phyloP scores from a whole-genome alignment of 2,329 filamentous ascomycete species.

The Plenodomus tracheiphilus region DNA sequence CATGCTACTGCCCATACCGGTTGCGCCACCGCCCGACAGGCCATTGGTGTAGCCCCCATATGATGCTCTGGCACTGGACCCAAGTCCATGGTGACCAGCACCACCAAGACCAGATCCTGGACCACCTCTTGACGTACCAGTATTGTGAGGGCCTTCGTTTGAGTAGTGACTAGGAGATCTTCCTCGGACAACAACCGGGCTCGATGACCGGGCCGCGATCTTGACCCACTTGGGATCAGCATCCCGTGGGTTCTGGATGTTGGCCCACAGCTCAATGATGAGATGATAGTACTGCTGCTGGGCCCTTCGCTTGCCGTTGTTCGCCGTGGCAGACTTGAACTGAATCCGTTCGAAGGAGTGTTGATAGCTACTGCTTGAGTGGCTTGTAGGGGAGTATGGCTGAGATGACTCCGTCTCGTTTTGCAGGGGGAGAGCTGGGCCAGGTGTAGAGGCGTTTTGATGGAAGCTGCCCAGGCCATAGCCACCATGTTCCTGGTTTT shows the following conservation, averaged over 20 bases:
- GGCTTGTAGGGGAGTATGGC: constrained; percentile 39
- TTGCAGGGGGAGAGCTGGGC: constrained; percentile 51
- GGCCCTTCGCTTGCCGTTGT: constrained; percentile 87
- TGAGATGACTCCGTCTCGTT: constrained; percentile 35
- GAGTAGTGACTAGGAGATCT: constrained; percentile 50
- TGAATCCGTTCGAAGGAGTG: constrained; percentile 85
- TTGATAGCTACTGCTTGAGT: constrained; percentile 45
- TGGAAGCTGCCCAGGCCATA: constrained; percentile 47
- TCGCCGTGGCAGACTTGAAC: constrained; percentile 91
- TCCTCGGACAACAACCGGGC: constrained; percentile 47
- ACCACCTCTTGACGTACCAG: constrained; percentile 37
- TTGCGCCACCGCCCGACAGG: constrained; percentile 32
- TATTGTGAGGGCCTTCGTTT: constrained; percentile 50
- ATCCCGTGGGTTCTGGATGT: constrained; percentile 39
- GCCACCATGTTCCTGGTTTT: constrained; percentile 45
- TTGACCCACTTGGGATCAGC: constrained; percentile 41
- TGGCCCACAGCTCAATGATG: constrained; percentile 67
- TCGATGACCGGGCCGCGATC: constrained; percentile 39
- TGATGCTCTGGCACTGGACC: constrained; percentile 62
- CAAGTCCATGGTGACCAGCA: constrained; percentile 60
- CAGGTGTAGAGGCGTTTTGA: constrained; percentile 32
- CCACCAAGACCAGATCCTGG: constrained; percentile 37
- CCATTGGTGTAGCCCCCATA: constrained; percentile 40
- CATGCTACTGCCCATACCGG: constrained; percentile 35
- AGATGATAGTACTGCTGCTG: constrained; percentile 92